phyloP scores from a whole-genome alignment of 1,139 yeast species.

The Lodderomyces jiufengensis region DNA sequence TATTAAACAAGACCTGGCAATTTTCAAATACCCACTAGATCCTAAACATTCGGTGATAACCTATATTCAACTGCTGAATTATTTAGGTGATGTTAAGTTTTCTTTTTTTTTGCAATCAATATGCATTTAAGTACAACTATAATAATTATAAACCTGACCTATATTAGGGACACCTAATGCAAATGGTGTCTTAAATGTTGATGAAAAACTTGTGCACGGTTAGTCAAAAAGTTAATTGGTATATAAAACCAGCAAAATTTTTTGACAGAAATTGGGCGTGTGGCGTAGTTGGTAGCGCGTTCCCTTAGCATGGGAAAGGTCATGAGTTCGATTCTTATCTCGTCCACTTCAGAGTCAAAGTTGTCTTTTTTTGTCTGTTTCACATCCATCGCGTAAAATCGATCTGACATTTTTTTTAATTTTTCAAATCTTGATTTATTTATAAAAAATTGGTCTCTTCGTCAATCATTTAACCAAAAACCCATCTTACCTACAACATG shows the following conservation, averaged over 20 bases:
- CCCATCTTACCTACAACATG: conserved; percentile 7
- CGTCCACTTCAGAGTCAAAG: conserved; percentile 53
- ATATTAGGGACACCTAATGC: no score
- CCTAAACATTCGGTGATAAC: no score
- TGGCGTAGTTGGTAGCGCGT: conserved; percentile 74
- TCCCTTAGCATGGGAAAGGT: conserved; percentile 66
- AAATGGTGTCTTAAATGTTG: no score
- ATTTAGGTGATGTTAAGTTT: no score
- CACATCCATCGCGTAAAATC: background rate
- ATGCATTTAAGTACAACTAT: no score
- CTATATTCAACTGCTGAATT: no score
- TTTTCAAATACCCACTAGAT: no score
- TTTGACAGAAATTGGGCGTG: conserved; percentile 46
- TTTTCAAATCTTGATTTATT: background rate
- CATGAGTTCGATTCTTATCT: conserved; percentile 67
- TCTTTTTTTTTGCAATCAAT: no score
- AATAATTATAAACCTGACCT: no score
- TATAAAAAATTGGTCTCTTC: background rate
- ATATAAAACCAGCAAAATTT: background rate
- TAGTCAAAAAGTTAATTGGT: no score
- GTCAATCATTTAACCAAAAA: background rate
- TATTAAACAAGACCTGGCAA: no score
- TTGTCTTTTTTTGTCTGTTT: conserved; percentile 12
- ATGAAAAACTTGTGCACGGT: no score
- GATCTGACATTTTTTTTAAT: background rate